Percentiles rank a stretch among this genome's conserved stretches.
These are phyloP conservation scores for Rhodotorula sp. DNA, from an alignment of 1,284 basidiomycete genomes.

Conservation along the genomic window DNA sequence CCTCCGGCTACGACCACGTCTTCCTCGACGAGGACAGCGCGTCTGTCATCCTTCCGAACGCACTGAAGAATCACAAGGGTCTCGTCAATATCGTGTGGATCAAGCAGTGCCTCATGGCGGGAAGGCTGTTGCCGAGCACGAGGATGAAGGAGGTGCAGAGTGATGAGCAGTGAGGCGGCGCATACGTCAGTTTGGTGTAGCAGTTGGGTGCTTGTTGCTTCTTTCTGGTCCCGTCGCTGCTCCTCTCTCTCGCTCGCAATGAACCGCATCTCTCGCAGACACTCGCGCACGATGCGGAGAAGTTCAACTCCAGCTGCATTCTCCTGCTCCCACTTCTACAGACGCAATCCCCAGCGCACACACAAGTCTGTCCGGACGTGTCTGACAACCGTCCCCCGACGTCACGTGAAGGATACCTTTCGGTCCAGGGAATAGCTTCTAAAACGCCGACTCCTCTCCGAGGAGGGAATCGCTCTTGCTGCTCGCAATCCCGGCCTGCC, in stretches of 20 bases:
- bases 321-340: not conserved
- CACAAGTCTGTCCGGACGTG: not conserved
- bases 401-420: not conserved
- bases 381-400: conserved; percentile 13
- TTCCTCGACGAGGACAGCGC: conserved; percentile 59
- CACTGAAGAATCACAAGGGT: conserved; percentile 49
- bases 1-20: conserved; percentile 60
- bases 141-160: conserved; percentile 9
- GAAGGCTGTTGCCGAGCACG: conserved; percentile 46
- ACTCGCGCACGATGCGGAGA: too few species aligned
- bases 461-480: conserved; percentile 13
- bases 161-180: not conserved
- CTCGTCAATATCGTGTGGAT: conserved; percentile 64
- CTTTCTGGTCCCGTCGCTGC: too few species aligned
- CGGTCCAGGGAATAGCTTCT: conserved; percentile 10
- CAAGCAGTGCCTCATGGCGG: conserved; percentile 71
- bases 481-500: conserved; percentile 31
- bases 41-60: conserved; percentile 6
- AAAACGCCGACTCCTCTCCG: not conserved
- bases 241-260: too few species aligned
- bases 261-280: too few species aligned
- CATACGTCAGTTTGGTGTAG: too few species aligned
- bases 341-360: not conserved
- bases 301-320: not conserved
- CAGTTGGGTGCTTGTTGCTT: too few species aligned